A percentile compares a stretch with the other conserved stretches of the same genome.
Conservation (phyloP, 139 green algal genomes). For the Astrephomene gubernaculifera region DNA sequence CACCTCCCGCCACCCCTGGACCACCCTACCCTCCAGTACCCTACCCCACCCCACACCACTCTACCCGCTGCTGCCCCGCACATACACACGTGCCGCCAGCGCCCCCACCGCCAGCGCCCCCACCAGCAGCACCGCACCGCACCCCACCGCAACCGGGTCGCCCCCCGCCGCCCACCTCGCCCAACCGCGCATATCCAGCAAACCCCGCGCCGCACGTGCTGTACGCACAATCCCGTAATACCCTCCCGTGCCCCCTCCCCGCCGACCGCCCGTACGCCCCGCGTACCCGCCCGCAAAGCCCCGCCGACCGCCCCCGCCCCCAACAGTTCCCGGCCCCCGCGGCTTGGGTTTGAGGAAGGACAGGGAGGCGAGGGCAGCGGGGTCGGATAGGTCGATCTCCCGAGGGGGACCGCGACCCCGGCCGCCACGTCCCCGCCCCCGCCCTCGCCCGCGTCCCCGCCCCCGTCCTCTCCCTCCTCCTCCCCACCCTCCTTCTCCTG, state of each 20-base stretch:
- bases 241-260: background rate
- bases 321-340: background rate
- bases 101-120: background rate
- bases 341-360: background rate
- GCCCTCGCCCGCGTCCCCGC: background rate
- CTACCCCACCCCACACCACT: no score
- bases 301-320: slow-evolving; percentile 7
- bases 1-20: no score
- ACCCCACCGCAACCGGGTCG: slow-evolving; percentile 5
- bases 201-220: no score
- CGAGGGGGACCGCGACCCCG: background rate
- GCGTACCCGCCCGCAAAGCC: slow-evolving; percentile 10
- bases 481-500: background rate
- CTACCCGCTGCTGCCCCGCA: no score
- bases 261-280: background rate
- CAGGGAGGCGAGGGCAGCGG: background rate
- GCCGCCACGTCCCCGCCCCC: background rate
- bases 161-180: background rate
- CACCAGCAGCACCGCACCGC: background rate
- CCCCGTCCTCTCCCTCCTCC: background rate
- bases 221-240: background rate
- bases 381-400: background rate
- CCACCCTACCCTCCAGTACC: no score
- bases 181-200: background rate
- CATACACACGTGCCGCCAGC: no score